Evolutionary conservation across 2,329 filamentous ascomycete genomes (phyloP).

Genomic region (Bertia moriformis): DNA sequence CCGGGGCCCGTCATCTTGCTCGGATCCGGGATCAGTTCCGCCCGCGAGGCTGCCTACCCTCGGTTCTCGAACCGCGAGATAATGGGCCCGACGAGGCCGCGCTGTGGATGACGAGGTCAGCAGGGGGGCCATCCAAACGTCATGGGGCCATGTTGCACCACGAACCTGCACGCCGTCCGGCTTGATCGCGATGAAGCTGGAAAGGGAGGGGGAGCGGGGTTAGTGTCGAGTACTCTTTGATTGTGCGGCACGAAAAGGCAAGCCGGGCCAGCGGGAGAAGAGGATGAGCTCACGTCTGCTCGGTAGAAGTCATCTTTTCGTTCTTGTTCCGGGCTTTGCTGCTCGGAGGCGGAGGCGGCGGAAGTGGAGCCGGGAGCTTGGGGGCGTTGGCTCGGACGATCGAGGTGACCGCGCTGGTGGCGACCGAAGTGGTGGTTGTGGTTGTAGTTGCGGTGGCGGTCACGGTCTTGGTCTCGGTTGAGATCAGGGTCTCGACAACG

Average conservation of each 20-base stretch:
- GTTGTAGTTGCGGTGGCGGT: background rate
- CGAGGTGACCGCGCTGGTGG: too few relatives aligned
- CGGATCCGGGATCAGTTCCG: too few relatives aligned
- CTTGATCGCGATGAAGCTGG: slow-evolving; percentile 99
- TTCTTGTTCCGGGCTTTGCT: background rate
- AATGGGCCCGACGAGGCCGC: slow-evolving; percentile 95
- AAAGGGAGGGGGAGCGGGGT: slow-evolving; percentile 3
- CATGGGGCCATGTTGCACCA: slow-evolving; percentile 23
- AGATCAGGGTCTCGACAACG: background rate
- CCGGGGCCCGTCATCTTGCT: slow-evolving; percentile 6
- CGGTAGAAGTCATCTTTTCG: slow-evolving; percentile 41
- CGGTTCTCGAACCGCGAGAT: slow-evolving; percentile 95
- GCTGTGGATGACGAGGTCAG: slow-evolving; percentile 37
- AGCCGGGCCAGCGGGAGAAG: background rate
- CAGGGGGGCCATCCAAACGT: slow-evolving; percentile 6
- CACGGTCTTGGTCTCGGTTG: background rate
- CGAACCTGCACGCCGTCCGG: slow-evolving; percentile 95
- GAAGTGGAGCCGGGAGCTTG: background rate
- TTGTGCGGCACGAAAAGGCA: too few relatives aligned
- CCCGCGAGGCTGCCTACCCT: slow-evolving; percentile 64
- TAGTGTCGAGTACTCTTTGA: too few relatives aligned
- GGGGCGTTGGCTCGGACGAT: background rate
- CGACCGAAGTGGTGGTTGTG: too few relatives aligned
- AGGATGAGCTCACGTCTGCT: slow-evolving; percentile 64
- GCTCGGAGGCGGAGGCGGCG: too few relatives aligned